phyloP scores from a whole-genome alignment of 2,329 filamentous ascomycete genomes.

The Ascocoryne sarcoides region DNA sequence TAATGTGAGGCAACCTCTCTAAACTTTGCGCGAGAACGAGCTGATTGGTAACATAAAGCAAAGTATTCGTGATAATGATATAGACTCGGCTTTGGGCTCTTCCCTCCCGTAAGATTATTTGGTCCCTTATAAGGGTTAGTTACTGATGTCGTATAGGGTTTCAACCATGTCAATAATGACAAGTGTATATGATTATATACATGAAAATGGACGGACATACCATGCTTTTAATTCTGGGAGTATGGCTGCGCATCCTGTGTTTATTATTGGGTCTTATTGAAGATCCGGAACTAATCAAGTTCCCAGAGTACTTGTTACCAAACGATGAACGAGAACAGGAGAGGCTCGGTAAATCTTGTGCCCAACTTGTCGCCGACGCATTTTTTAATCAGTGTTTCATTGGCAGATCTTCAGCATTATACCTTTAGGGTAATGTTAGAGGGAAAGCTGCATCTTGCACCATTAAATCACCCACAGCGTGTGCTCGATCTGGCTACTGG shows the following conservation, averaged over 20 bases:
- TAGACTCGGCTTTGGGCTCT: not conserved
- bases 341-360: not conserved
- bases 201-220: conserved; percentile 19
- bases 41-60: not conserved
- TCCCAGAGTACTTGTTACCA: conserved; percentile 14
- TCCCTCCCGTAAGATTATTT: not conserved
- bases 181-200: conserved; percentile 13
- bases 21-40: not conserved
- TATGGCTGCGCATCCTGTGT: conserved; percentile 2
- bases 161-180: conserved; percentile 9
- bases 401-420: conserved; percentile 18
- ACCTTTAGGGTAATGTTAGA: conserved; percentile 15
- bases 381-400: no score
- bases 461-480: conserved; percentile 21
- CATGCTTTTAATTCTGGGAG: conserved; percentile 30
- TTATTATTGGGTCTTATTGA: not conserved
- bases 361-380: no score
- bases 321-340: conserved; percentile 11
- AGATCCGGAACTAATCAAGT: no score
- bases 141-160: not conserved
- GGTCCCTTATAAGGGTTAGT: not conserved
- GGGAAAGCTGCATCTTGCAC: conserved; percentile 15
- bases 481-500: conserved; percentile 35
- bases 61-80: not conserved
- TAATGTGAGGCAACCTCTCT: not conserved